Evolutionary conservation across 768 basidiomycete genomes (phyloP), one percentile per base, ranked within the genome.

Genomic region (Phylloporus rhodoxanthus): DNA sequence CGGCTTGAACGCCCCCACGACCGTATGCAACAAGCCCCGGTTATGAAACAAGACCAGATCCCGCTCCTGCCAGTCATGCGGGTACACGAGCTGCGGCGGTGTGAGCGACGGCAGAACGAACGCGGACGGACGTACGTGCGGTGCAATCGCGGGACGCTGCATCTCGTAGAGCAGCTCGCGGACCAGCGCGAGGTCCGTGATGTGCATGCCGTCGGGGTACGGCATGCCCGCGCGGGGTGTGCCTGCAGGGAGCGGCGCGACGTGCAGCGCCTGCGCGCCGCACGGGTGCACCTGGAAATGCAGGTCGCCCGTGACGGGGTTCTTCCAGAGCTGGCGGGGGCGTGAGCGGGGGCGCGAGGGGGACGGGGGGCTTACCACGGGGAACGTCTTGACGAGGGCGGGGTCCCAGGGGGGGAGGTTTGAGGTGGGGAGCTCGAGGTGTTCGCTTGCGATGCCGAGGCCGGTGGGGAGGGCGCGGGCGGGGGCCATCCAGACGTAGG

Each of bases 231-330:
- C 76, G 9, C 77, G 74, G 23, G 68, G 68, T 0, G 78, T 76
- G 20, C 78, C 78, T 38, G 69, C 72, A 0, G 89, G 87, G 0
- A 94, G 76, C 14, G 91, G 80, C n/a, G 78, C 79, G 55, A 96
- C 71, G 47, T 84, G 53, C 26, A 94, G 75, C 57, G 86, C 81
- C 32, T 72, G 67, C 1, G 67, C 81, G 26, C 82, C 91, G 57
- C 85, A 88, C 4, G 88, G 91, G 64, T 95, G 93, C 4, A 95
- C 92, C 63, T 97, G 81, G 71, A 94, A 84, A 64, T 94, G 89
- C 19, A 97, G 75, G 2, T 73, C 72, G 21, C 84, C 82, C 11
- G 91, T 95, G 8, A 81, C 79, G 1, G 91, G 90, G 68, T 94
- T 95, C 75, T 94, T 94, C 93, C 93, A 95, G 7, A 85, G 65